Evolutionary conservation across 768 basidiomycete genomes (phyloP), one percentile per base, ranked within the genome.

Genomic region (Lactifluus piperatus): DNA sequence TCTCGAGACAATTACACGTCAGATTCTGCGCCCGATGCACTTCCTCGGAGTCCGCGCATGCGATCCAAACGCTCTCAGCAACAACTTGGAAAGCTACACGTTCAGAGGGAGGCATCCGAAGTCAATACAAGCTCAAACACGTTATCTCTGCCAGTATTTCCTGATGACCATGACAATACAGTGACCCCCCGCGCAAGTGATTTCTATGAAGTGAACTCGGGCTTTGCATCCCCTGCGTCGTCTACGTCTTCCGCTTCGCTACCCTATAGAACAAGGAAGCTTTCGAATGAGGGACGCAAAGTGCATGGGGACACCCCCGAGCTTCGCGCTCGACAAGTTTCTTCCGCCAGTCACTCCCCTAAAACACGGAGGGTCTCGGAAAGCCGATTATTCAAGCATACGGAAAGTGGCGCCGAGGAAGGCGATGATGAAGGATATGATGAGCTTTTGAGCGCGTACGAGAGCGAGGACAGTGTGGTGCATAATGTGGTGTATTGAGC

Each of bases 341-440:
- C 73, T 30, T 60, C 58, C 16, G 72, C 68, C 14, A 54, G 44
- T 16, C 49, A 60, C 24, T 54, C 74, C 45, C 67, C 68, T 36
- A 72, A 70, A 58, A 71, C 54, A 14, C 54, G 64, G 22, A 64
- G 63, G 36, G 24, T 43, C n/a, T 58, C 54, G 9, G 51, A 62
- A 43, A 54, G 10, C 60, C 68, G 72, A 22, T 54, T 67, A 22
- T 73, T 80, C 41, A 87, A 85, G 68, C 67, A 71, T 50, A 75
- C 81, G 39, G 82, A 85, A 36, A 88, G 84, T 67, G 81, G 77
- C 22, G 87, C 85, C 0, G 84, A 85, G 54, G 86, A 89, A 58
- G 87, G 88, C 4, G 88, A 89, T 59, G 88, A 90, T 64, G 77
- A 79, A 54, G 81, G 85, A 4, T 89, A 88, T 55, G 86, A 85